These are phyloP conservation scores for Leccinum aurantiacum DNA, from an alignment of 768 basidiomycete species.

Conservation along the genomic window DNA sequence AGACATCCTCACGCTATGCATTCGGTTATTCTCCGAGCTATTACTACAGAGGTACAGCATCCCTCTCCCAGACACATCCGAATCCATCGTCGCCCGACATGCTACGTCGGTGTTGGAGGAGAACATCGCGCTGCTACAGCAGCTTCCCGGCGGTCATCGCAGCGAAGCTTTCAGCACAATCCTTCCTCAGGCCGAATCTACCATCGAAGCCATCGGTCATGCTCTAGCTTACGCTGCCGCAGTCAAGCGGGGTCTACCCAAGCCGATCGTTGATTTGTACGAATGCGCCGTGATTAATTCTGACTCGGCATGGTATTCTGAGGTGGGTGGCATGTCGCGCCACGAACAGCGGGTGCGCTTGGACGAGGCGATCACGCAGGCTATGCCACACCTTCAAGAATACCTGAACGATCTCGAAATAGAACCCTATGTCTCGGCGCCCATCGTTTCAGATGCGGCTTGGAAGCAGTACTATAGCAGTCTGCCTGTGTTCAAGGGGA, in stretches of 20 bases:
- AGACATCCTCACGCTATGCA: slow-evolving; percentile 50
- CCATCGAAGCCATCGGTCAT: slow-evolving; percentile 64
- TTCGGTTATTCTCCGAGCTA: slow-evolving; percentile 58
- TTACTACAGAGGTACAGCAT: slow-evolving; percentile 54
- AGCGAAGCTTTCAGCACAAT: slow-evolving; percentile 46
- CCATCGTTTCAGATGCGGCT: slow-evolving; percentile 48
- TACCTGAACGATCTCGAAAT: slow-evolving; percentile 47
- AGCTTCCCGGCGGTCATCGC: slow-evolving; percentile 31
- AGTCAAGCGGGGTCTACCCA: slow-evolving; percentile 41
- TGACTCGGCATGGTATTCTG: slow-evolving; percentile 15
- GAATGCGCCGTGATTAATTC: slow-evolving; percentile 34
- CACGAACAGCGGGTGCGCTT: slow-evolving; percentile 48
- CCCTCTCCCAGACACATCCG: slow-evolving; percentile 42
- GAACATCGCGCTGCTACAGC: slow-evolving; percentile 39
- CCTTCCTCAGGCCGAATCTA: slow-evolving; percentile 52
- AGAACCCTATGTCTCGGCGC: slow-evolving; percentile 50
- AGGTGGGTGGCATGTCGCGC: slow-evolving; percentile 16
- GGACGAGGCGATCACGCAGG: slow-evolving; percentile 35
- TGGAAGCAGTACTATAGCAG: slow-evolving; percentile 48
- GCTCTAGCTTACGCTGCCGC: slow-evolving; percentile 60
- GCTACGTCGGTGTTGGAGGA: slow-evolving; percentile 46
- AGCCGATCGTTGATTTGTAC: slow-evolving; percentile 55
- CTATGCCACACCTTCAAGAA: slow-evolving; percentile 33
- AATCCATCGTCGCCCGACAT: slow-evolving; percentile 56
- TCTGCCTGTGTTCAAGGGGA: slow-evolving; percentile 44